Conservation (phyloP, 2,329 filamentous ascomycete species). For the Allantophomopsis lycopodina region DNA sequence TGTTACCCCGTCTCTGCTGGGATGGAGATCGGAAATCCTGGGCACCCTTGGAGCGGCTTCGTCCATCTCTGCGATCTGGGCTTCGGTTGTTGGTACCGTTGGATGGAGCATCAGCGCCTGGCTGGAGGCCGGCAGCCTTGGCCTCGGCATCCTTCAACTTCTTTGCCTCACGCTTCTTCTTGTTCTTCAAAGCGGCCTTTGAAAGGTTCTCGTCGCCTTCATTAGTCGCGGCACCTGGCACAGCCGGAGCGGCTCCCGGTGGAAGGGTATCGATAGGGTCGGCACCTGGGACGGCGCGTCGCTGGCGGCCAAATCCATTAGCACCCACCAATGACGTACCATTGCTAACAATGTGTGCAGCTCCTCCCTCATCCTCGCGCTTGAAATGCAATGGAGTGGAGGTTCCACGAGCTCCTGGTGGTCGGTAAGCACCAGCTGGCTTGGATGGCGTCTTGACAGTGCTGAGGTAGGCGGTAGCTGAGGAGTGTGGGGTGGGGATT, state of each 20-base stretch:
- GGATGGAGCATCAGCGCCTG: constrained; percentile 24
- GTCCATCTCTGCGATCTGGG: constrained; percentile 49
- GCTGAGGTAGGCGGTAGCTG: constrained; percentile 68
- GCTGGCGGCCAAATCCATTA: constrained; percentile 68
- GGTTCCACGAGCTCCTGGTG: constrained; percentile 81
- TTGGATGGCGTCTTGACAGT: constrained; percentile 92
- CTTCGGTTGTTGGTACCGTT: constrained; percentile 40
- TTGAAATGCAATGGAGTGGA: constrained; percentile 89
- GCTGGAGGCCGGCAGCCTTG: constrained; percentile 29
- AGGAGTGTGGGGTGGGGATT: constrained; percentile 67
- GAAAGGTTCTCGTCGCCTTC: constrained; percentile 57
- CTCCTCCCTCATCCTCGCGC: constrained; percentile 91
- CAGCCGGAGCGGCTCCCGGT: constrained; percentile 54
- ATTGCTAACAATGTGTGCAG: constrained; percentile 70
- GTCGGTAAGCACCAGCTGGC: constrained; percentile 91
- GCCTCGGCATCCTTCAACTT: constrained; percentile 72
- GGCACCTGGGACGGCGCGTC: constrained; percentile 76
- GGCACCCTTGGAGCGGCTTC: constrained; percentile 32
- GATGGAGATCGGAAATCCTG: constrained; percentile 11
- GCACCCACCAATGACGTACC: constrained; percentile 49
- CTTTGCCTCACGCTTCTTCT: constrained; percentile 94
- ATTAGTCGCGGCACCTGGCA: constrained; percentile 36
- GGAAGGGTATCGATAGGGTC: constrained; percentile 55
- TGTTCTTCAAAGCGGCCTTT: constrained; percentile 85
- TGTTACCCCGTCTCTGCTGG: constrained; percentile 28